Base-by-base conservation (phyloP, 2,329 filamentous ascomycete species). In the Pestalotiopsis sp. region DNA sequence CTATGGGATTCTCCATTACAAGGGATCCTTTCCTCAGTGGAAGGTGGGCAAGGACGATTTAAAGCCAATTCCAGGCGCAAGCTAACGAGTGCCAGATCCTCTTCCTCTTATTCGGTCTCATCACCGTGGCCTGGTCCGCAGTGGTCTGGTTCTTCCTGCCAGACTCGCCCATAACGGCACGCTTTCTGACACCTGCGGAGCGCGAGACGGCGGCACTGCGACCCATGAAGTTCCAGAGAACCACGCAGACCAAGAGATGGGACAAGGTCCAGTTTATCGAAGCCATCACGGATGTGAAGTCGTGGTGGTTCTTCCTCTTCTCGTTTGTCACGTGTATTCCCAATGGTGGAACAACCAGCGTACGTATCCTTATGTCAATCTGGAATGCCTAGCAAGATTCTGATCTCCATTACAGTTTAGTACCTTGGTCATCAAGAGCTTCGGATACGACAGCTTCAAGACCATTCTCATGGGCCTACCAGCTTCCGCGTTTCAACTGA, bases 391-490 rank as follows among this genome's bases (percentile, higher is more conserved):
- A 1, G 57, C n/a, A 60, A 11, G 3, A 27, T 4, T 17, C 11
- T 27, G 6, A 23, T 7, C 20, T 27, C 31, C 4, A n/a, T 31
- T 3, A 36, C 23, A 60, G 1, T 93, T 93, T 74, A 91, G 91
- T 0, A 90, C 91, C 0, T 80, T 93, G 1, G 93, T 93, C 70
- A 90, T 93, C 1, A 89, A 86, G 0, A 93, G 90, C 0, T 93
- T 93, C 75, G 91, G 91, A 67, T 93, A 86, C 79, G 84, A 83
- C 23, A 84, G 86, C 0, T 83, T 91, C 1, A 83, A 91, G 41
- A 87, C 90, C 0, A 93, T 94, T 69, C 83, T 94, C 0, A 90
- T 92, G 76, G 92, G 94, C 73, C 93, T 94, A 69, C 92, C 92
- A 0, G 84, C 94, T 0, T 92, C 92, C 1, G 90, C 81, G 0